Conservation (phyloP, 2,329 filamentous ascomycete genomes). For the Cordyceps cateniannulata region DNA sequence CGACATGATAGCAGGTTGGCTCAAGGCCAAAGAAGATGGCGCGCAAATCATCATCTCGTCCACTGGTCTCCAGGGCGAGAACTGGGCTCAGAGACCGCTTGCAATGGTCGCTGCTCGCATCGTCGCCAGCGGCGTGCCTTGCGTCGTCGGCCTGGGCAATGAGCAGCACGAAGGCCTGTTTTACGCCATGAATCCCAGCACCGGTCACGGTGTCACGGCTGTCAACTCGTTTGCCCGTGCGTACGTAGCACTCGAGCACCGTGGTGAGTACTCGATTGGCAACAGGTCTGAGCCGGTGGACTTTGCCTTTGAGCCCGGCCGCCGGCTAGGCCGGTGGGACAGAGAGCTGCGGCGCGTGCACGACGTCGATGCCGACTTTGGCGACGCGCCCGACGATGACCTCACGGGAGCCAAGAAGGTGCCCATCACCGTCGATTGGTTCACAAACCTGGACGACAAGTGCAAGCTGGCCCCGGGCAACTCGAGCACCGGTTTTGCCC, state of each 20-base stretch:
- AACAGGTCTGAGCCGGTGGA: background rate
- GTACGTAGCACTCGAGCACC: background rate
- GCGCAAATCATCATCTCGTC: slow-evolving; percentile 12
- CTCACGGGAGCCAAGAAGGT: background rate
- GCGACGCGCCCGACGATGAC: background rate
- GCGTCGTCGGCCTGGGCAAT: slow-evolving; percentile 5
- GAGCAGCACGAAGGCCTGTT: background rate
- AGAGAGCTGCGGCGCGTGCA: background rate
- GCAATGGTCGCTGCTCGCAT: slow-evolving; percentile 3
- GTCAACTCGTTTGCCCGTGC: slow-evolving; percentile 8
- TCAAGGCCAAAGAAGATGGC: slow-evolving; percentile 7
- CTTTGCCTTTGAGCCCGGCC: background rate
- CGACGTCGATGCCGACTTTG: background rate
- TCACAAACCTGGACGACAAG: background rate
- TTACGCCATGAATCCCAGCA: background rate
- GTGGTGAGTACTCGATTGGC: background rate
- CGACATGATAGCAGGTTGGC: slow-evolving; percentile 10
- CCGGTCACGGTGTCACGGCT: slow-evolving; percentile 2
- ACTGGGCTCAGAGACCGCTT: background rate
- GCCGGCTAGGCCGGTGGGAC: background rate
- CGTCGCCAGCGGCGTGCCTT: background rate
- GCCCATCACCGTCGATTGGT: background rate
- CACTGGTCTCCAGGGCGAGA: background rate
- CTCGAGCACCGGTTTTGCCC: background rate
- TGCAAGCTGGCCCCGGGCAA: background rate